Percentiles rank a stretch among this genome's conserved stretches.
These are phyloP conservation scores for Priceomyces castillae DNA, from an alignment of 805 yeast genomes.

Conservation along the genomic window DNA sequence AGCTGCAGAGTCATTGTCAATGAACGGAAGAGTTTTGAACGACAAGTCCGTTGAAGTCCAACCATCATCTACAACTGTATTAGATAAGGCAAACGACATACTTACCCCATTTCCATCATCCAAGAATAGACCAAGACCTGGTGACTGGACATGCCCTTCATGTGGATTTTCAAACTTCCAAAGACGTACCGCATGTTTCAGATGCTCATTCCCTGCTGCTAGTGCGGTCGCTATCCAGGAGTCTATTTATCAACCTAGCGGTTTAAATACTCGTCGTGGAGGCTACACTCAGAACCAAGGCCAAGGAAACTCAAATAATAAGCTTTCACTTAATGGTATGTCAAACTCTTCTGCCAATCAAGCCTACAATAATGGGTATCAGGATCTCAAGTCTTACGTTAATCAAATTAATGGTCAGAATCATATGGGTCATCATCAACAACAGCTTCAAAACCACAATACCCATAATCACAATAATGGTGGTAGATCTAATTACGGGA, in stretches of 20 bases:
- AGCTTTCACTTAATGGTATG: slow-evolving; percentile 6
- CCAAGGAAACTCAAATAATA: slow-evolving; percentile 4
- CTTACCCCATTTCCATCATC: slow-evolving; percentile 83
- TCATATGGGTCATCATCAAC: slow-evolving; percentile 3
- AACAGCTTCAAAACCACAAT: slow-evolving; percentile 11
- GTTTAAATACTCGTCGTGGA: slow-evolving; percentile 8
- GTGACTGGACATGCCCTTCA: slow-evolving; percentile 97
- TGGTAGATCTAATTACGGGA: slow-evolving; percentile 21
- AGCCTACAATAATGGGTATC: slow-evolving; percentile 4
- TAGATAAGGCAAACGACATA: slow-evolving; percentile 80
- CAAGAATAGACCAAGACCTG: slow-evolving; percentile 87
- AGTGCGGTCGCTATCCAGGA: slow-evolving; percentile 70
- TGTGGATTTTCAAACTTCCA: slow-evolving; percentile 96
- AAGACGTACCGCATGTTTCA: slow-evolving; percentile 88
- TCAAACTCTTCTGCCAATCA: slow-evolving; percentile 6
- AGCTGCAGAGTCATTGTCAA: slow-evolving; percentile 70
- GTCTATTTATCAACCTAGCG: slow-evolving; percentile 39
- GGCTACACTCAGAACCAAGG: slow-evolving; percentile 6
- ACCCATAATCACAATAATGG: slow-evolving; percentile 14
- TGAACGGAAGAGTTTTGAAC: slow-evolving; percentile 75
- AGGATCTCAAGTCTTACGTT: slow-evolving; percentile 2
- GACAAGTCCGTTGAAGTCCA: slow-evolving; percentile 81
- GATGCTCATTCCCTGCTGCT: slow-evolving; percentile 86
- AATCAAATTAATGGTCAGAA: slow-evolving; percentile 4
- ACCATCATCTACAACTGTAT: slow-evolving; percentile 74